Base-by-base conservation (phyloP, 116 monocot genomes). In the Iris pallida region DNA sequence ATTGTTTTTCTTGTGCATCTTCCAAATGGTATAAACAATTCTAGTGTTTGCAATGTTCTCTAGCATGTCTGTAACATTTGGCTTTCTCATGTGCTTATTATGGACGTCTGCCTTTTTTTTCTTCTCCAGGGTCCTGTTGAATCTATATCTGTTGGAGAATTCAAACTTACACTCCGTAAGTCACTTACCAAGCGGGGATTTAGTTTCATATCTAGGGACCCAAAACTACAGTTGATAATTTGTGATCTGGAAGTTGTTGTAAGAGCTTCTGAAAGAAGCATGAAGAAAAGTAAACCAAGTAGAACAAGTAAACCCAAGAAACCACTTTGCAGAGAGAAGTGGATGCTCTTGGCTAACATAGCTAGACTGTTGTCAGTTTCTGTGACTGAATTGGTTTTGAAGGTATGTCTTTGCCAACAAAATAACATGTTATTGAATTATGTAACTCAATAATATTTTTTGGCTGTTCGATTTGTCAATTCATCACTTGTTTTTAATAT, bases 281-380 rank as follows among this genome's bases (percentile, higher is more conserved):
- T 61, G 65, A 81, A 71, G 69, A 80, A 70, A 40, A 63, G 66
- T 47, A 80, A 73, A 62, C 54, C 71, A 16, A 30, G 30, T 30
- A 30, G 30, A 30, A 30, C 30, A 30, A 57, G 64, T 43, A 83
- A 74, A 67, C 61, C 73, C 47, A 71, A 56, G 51, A 90, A 72
- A 64, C 49, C 81, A 55, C 79, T 80, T 59, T 84, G 30, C 30
- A 30, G 30, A 30, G 30, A 30, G 30, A 30, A 30, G 30, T 30
- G 30, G 30, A 30, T 30, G 30, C 30, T 30, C 30, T 30, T 30
- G 30, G 30, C 3, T 30, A 30, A 30, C 65, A 73, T 90, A 42
- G 84, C 90, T 45, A 88, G 93, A 73, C 80, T 88, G 72, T 65
- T 99, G 17, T 93, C 99, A 42, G 76, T 99, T 68, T 86, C 90